Evolutionary conservation across 768 basidiomycete genomes (phyloP).

Genomic region (Kwoniella dendrophila): DNA sequence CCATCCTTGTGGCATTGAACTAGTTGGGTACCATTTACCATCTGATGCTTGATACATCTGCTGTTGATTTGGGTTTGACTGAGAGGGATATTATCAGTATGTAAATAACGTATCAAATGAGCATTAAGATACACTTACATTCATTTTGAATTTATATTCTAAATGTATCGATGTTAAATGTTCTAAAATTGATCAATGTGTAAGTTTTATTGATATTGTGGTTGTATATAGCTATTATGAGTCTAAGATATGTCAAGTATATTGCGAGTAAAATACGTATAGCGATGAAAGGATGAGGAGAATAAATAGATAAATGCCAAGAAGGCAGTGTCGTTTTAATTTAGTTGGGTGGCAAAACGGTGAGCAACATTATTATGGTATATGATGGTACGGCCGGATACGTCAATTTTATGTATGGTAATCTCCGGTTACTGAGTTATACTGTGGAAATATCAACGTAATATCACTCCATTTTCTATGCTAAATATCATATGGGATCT

Average conservation of each 20-base stretch:
- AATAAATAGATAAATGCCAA: slow-evolving; percentile 4
- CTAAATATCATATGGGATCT: too few species aligned
- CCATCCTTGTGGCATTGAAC: slow-evolving; percentile 25
- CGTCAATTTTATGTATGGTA: too few species aligned
- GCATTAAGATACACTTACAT: too few species aligned
- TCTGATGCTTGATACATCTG: slow-evolving; percentile 45
- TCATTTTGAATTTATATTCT: too few species aligned
- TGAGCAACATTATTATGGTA: too few species aligned
- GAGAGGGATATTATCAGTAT: not conserved
- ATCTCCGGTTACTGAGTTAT: too few species aligned
- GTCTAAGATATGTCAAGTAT: not conserved
- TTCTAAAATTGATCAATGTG: too few species aligned
- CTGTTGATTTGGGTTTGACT: slow-evolving; percentile 15
- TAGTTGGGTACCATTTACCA: slow-evolving; percentile 42
- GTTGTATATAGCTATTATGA: not conserved
- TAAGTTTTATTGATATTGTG: too few species aligned
- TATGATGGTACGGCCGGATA: not conserved
- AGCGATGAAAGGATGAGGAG: not conserved
- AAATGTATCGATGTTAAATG: too few species aligned
- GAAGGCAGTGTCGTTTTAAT: slow-evolving; percentile 2
- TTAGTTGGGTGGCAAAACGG: slow-evolving; percentile 9
- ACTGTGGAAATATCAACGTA: too few species aligned
- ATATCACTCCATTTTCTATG: too few species aligned
- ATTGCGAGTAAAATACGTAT: not conserved
- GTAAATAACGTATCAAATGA: not conserved